Percentiles rank a stretch among this genome's conserved stretches.
phyloP scores from a whole-genome alignment of 208 protist genomes.

The Acanthamoeba castellanii region DNA sequence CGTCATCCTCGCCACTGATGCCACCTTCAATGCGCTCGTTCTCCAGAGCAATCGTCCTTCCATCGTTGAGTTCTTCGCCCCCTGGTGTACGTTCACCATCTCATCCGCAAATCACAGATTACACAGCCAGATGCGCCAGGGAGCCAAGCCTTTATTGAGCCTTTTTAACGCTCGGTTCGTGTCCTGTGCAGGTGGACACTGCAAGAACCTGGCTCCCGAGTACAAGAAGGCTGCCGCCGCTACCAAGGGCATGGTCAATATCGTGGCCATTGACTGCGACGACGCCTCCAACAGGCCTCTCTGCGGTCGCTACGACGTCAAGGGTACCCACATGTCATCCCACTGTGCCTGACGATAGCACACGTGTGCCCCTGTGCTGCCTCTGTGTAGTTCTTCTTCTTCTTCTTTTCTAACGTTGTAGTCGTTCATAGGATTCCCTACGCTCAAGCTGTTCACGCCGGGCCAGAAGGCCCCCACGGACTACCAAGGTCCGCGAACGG shows the following conservation, averaged over 20 bases:
- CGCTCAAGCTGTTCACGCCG: conserved; percentile 40
- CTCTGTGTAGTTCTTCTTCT: neutral
- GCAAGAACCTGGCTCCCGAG: neutral
- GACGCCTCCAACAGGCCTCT: neutral
- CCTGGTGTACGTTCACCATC: conserved; percentile 19
- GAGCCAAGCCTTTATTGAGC: too few relatives aligned
- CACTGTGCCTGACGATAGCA: neutral
- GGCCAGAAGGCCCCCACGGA: conserved; percentile 13
- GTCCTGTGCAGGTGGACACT: neutral
- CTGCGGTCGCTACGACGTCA: conserved; percentile 45
- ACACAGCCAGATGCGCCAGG: neutral
- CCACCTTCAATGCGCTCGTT: conserved; percentile 49
- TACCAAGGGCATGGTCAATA: conserved; percentile 57
- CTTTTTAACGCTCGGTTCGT: neutral
- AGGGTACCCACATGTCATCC: neutral
- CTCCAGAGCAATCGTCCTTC: conserved; percentile 51
- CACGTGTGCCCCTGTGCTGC: neutral
- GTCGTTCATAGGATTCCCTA: conserved; percentile 18
- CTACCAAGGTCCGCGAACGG: conserved; percentile 14
- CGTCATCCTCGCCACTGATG: conserved; percentile 49
- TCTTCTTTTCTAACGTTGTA: neutral
- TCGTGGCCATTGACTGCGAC: conserved; percentile 56
- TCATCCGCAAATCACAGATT: neutral
- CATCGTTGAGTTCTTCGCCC: conserved; percentile 59
- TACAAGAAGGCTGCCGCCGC: conserved; percentile 43